Percentiles rank a stretch among this genome's conserved stretches.
These are phyloP conservation scores for Entomortierella parvispora DNA, from an alignment of 192 early-diverging fungal genomes.

Conservation along the genomic window DNA sequence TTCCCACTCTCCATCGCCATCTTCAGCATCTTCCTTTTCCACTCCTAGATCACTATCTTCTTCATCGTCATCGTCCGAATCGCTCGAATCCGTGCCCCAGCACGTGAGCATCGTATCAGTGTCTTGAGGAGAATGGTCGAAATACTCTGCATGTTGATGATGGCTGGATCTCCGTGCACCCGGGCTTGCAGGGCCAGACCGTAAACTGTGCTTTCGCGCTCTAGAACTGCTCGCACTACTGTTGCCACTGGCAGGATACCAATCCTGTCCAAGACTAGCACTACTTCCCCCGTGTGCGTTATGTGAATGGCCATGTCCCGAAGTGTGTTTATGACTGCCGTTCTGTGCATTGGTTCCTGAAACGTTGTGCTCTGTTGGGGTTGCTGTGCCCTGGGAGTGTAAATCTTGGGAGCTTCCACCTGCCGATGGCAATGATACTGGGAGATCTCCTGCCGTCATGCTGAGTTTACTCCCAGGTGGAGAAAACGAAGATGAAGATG, in stretches of 20 bases:
- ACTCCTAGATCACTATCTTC: slow-evolving; percentile 4
- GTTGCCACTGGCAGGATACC: slow-evolving; percentile 13
- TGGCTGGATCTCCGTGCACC: slow-evolving; percentile 2
- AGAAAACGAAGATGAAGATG: slow-evolving; percentile 12
- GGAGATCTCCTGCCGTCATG: not conserved
- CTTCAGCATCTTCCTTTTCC: slow-evolving; percentile 34
- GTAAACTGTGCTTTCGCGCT: not conserved
- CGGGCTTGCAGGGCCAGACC: slow-evolving; percentile 10
- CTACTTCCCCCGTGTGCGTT: not conserved
- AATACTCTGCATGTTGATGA: slow-evolving; percentile 17
- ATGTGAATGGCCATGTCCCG: slow-evolving; percentile 3
- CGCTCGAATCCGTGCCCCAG: slow-evolving; percentile 42
- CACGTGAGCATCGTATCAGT: slow-evolving; percentile 49
- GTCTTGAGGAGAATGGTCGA: slow-evolving; percentile 35
- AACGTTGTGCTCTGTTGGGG: not conserved
- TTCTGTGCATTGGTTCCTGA: not conserved
- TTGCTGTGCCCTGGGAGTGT: not conserved
- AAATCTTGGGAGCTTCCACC: not conserved
- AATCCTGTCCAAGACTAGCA: not conserved
- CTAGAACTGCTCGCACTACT: slow-evolving; percentile 19
- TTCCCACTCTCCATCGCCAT: slow-evolving; percentile 52
- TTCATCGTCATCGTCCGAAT: slow-evolving; percentile 30
- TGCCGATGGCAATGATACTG: not conserved
- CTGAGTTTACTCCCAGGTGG: slow-evolving; percentile 3
- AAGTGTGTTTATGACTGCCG: not conserved